A percentile compares a stretch with the other conserved stretches of the same genome.
These are phyloP conservation scores for Candida rishiriensis DNA, from an alignment of 805 yeast species.

Conservation along the genomic window DNA sequence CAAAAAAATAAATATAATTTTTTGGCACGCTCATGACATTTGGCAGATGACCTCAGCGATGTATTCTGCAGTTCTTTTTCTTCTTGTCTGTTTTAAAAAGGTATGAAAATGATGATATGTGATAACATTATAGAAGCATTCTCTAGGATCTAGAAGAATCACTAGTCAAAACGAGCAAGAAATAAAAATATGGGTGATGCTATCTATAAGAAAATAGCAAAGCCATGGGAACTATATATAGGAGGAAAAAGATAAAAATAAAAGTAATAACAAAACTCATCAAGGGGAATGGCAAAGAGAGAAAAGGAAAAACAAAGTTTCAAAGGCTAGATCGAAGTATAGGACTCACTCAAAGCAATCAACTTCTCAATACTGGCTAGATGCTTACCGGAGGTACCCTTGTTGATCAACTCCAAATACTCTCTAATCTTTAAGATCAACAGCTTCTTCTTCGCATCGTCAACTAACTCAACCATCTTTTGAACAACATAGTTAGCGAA, in stretches of 20 bases:
- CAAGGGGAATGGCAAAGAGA: not conserved
- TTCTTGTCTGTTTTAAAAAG: too few species aligned
- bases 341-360: slow-evolving; percentile 49
- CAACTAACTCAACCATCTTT: slow-evolving; percentile 80
- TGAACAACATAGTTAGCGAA: slow-evolving; percentile 97
- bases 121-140: too few species aligned
- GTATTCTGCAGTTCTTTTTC: too few species aligned
- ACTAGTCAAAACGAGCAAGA: too few species aligned
- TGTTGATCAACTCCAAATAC: slow-evolving; percentile 69
- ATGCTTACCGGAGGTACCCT: slow-evolving; percentile 73
- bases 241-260: not conserved
- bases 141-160: too few species aligned
- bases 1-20: too few species aligned
- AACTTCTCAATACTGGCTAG: slow-evolving; percentile 77
- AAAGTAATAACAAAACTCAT: not conserved
- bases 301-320: not conserved
- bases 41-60: too few species aligned
- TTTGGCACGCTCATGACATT: too few species aligned
- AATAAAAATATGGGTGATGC: too few species aligned
- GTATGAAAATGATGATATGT: too few species aligned
- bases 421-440: slow-evolving; percentile 75
- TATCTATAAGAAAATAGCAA: too few species aligned
- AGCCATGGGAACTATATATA: too few species aligned
- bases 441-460: slow-evolving; percentile 61
- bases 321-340: slow-evolving; percentile 7